Percentiles rank a stretch among this genome's conserved stretches.
phyloP scores from a whole-genome alignment of 2,329 filamentous ascomycete genomes.

The Fusarium sp. region DNA sequence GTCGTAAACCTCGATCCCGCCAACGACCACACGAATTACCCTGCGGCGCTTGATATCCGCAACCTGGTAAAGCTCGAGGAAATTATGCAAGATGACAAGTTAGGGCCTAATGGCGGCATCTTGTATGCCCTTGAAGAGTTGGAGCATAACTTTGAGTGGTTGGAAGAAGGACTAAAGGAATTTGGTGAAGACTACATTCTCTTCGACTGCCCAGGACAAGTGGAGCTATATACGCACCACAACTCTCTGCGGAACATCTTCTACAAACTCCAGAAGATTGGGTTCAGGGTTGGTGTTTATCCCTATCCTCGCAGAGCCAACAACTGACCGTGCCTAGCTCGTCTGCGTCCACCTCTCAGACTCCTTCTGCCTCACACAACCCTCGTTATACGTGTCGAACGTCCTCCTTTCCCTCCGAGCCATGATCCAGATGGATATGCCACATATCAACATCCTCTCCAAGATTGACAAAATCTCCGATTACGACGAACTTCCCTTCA shows the following conservation, averaged over 20 bases:
- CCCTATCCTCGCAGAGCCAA: not conserved
- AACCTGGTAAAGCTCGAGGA: slow-evolving; percentile 90
- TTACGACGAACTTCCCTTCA: slow-evolving; percentile 90
- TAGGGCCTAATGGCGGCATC: slow-evolving; percentile 93
- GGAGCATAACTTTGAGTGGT: slow-evolving; percentile 93
- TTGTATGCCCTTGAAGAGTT: slow-evolving; percentile 95
- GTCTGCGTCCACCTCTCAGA: slow-evolving; percentile 94
- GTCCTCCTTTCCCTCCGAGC: slow-evolving; percentile 91
- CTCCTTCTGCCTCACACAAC: slow-evolving; percentile 90
- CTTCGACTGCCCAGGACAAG: slow-evolving; percentile 96
- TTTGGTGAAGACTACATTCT: slow-evolving; percentile 91
- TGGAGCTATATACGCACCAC: slow-evolving; percentile 97
- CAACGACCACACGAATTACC: slow-evolving; percentile 91
- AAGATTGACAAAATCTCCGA: slow-evolving; percentile 95
- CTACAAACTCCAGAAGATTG: slow-evolving; percentile 87
- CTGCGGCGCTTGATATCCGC: slow-evolving; percentile 89
- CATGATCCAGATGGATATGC: slow-evolving; percentile 98
- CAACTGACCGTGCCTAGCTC: slow-evolving; percentile 67
- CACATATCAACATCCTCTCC: slow-evolving; percentile 93
- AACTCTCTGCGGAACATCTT: slow-evolving; percentile 92
- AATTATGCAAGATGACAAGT: slow-evolving; percentile 89
- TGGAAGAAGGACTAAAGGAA: slow-evolving; percentile 81
- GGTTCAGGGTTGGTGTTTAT: slow-evolving; percentile 78
- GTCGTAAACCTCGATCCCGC: slow-evolving; percentile 97
- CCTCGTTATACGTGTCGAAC: slow-evolving; percentile 94